Evolutionary conservation across 75 land plant genomes (phyloP).

Genomic region (Selaginella moellendorffii): DNA sequence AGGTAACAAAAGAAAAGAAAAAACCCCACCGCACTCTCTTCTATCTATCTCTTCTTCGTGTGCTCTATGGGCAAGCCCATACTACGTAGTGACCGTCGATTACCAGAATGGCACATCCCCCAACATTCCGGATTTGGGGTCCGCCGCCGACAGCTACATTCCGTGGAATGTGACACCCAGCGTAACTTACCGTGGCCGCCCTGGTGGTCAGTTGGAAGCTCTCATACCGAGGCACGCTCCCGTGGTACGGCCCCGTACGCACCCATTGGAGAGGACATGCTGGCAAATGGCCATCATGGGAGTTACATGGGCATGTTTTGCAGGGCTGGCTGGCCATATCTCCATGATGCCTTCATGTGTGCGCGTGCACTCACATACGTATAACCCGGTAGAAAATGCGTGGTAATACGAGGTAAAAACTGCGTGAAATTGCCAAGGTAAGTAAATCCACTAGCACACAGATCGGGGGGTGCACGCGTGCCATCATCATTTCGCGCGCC

Average conservation of each 20-base stretch:
- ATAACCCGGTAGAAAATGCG: neutral
- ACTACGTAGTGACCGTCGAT: neutral
- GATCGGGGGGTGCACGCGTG: neutral
- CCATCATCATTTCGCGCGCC: neutral
- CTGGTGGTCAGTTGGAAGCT: neutral
- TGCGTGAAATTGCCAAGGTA: neutral
- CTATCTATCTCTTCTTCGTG: no score
- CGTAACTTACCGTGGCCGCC: neutral
- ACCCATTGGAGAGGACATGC: neutral
- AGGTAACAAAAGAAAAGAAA: neutral
- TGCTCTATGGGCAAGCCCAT: no score
- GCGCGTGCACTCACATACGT: neutral
- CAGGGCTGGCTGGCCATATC: neutral
- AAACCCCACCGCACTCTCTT: neutral
- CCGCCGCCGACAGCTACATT: neutral
- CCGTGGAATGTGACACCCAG: neutral
- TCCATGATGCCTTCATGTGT: neutral
- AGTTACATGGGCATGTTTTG: neutral
- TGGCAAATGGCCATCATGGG: slow-evolving; percentile 1
- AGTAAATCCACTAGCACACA: neutral
- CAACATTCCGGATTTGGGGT: neutral
- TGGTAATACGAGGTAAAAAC: neutral
- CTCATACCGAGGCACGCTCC: neutral
- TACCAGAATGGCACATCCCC: no score
- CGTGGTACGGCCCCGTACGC: neutral